Evolutionary conservation across 768 basidiomycete genomes (phyloP).

Genomic region (Leccinum arenicola): DNA sequence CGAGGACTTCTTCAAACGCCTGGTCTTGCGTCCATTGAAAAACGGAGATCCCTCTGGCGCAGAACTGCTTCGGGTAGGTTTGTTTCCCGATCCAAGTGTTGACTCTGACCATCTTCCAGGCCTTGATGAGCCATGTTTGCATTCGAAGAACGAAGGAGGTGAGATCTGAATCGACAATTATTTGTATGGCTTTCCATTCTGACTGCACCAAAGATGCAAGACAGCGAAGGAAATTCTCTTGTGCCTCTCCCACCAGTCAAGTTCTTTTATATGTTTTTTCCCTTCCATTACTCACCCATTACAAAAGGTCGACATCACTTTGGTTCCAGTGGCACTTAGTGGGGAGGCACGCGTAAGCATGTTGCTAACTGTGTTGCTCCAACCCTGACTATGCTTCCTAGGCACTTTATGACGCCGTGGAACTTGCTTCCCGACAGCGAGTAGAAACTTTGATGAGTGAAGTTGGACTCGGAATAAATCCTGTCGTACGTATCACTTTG

Average conservation of each 20-base stretch:
- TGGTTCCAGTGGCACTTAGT: conserved; percentile 64
- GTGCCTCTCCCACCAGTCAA: conserved; percentile 71
- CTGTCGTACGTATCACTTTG: conserved; percentile 35
- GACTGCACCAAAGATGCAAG: conserved; percentile 66
- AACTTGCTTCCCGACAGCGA: conserved; percentile 58
- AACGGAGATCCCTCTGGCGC: conserved; percentile 64
- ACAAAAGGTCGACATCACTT: conserved; percentile 70
- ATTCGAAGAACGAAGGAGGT: conserved; percentile 85
- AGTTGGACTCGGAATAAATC: conserved; percentile 33
- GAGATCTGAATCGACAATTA: not conserved
- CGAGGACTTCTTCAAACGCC: conserved; percentile 75
- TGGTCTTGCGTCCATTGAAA: conserved; percentile 76
- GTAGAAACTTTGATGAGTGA: conserved; percentile 51
- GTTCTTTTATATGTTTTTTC: not conserved
- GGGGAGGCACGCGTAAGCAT: conserved; percentile 60
- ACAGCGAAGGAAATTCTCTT: conserved; percentile 66
- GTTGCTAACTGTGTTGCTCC: no score
- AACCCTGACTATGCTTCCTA: conserved; percentile 24
- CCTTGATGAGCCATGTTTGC: conserved; percentile 74
- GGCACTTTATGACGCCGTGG: conserved; percentile 70
- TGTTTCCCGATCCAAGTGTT: not conserved
- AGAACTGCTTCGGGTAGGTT: conserved; percentile 63
- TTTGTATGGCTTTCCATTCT: conserved; percentile 6
- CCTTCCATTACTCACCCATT: conserved; percentile 2
- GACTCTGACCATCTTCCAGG: conserved; percentile 38